phyloP scores from a whole-genome alignment of 352 stramenopile species.

The Phytophthora pluvialis region DNA sequence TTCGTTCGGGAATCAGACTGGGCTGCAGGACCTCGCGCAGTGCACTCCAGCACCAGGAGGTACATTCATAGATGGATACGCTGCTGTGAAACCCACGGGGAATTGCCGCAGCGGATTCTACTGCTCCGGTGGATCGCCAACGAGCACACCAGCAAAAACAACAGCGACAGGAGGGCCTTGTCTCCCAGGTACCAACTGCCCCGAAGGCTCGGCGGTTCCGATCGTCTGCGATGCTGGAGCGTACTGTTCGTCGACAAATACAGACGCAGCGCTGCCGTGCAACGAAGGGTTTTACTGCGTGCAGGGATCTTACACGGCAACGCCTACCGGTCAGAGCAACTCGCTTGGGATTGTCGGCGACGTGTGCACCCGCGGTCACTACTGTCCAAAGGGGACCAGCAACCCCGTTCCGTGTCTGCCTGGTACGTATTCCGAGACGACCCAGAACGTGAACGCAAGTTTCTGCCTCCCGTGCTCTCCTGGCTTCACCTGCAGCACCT shows the following conservation, averaged over 20 bases:
- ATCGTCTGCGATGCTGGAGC: constrained; percentile 82
- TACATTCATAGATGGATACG: constrained; percentile 65
- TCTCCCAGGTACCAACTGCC: constrained; percentile 88
- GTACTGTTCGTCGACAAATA: constrained; percentile 85
- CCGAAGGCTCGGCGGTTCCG: constrained; percentile 78
- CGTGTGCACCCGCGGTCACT: constrained; percentile 74
- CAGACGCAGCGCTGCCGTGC: constrained; percentile 71
- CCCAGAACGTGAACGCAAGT: constrained; percentile 55
- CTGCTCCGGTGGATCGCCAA: constrained; percentile 68
- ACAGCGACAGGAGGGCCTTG: constrained; percentile 70
- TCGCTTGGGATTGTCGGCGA: constrained; percentile 76
- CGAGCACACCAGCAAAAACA: constrained; percentile 50
- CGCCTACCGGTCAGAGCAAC: constrained; percentile 74
- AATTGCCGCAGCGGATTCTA: constrained; percentile 87
- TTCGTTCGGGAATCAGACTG: constrained; percentile 70
- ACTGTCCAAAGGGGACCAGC: constrained; percentile 79
- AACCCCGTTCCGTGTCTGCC: constrained; percentile 83
- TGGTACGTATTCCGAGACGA: constrained; percentile 73
- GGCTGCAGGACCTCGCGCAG: constrained; percentile 49
- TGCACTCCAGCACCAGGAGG: constrained; percentile 75
- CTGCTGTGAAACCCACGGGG: constrained; percentile 50
- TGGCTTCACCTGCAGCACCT: constrained; percentile 66
- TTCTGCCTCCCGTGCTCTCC: constrained; percentile 77
- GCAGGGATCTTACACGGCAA: constrained; percentile 82
- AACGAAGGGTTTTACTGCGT: constrained; percentile 89